Base-by-base conservation (phyloP, 108 stramenopile species). In the Skeletonema marinoi region DNA sequence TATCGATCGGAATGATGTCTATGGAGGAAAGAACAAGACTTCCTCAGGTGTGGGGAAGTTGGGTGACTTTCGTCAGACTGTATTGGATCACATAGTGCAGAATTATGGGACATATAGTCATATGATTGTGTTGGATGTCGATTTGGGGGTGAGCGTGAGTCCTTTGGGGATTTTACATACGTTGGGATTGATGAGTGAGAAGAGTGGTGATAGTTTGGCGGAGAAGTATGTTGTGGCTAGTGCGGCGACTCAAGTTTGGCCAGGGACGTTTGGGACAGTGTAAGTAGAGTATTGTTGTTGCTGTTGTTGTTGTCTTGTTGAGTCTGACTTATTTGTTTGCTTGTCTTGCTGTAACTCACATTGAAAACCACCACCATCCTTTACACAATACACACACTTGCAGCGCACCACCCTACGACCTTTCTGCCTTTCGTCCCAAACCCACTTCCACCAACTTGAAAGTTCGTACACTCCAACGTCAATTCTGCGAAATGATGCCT, bases 121-220 rank as follows among this genome's bases (percentile, higher is more conserved):
- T 68, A 75, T 75, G 74, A 69, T 75, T 56, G 74, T 75, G 32
- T 29, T 65, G 11, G 74, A 75, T 65, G 16, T 75, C 5, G 74
- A 75, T 39, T 35, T 75, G 16, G 64, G 38, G 6, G 66, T 75
- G 9, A 65, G 63, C 30, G 11, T 68, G 5, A 54, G 66, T 33
- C 74, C 74, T 21, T 36, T 75, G 54, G 74, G 74, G 7, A 30
- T 75, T 39, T 11, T 75, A 6, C 68, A 75, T 56, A 32, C 74
- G 1, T 56, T 75, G 68, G 74, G 74, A 10, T 64, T 32, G 44
- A 65, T 56, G 19, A 32, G 17, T 51, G 17, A 51, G 50, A 51
- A 51, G 50, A 51, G 50, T 51, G 50, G 19, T 19, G 17, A 19
- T 51, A 51, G 50, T 19, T 4, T 51, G 4, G 50, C 50, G 50